A percentile compares a stretch with the other conserved stretches of the same genome.
Evolutionary conservation across 331 rosid species (phyloP).

Genomic region (Saraca asoca): DNA sequence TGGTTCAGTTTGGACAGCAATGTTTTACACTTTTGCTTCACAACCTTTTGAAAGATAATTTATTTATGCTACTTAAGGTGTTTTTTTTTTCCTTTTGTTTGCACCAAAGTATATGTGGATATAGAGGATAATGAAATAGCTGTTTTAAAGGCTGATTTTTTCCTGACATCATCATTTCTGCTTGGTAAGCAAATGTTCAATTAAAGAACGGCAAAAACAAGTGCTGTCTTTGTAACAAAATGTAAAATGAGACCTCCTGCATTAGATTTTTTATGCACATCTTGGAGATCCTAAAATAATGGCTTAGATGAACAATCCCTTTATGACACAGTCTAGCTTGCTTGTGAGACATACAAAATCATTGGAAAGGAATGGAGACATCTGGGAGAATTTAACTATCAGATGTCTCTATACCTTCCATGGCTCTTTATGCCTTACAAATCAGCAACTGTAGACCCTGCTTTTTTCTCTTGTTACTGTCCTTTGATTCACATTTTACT

Average conservation of each 20-base stretch:
- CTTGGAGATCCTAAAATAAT: neutral
- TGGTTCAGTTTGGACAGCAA: conserved; percentile 4
- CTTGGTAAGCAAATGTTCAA: neutral
- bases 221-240: neutral
- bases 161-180: neutral
- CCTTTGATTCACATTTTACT: no score
- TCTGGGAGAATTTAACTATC: no score
- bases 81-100: no score
- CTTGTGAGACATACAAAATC: no score
- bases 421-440: no score
- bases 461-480: no score
- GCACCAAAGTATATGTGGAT: neutral
- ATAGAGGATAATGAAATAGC: neutral
- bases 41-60: neutral
- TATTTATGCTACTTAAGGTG: neutral
- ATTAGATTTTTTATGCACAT: neutral
- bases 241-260: neutral
- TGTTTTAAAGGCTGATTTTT: neutral
- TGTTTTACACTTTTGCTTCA: neutral
- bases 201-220: conserved; percentile 5
- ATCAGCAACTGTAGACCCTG: no score
- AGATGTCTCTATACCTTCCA: no score
- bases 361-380: no score
- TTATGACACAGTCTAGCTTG: neutral
- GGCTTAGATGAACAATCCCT: neutral